Evolutionary conservation across 1,139 yeast genomes (phyloP).

Genomic region (Hansenula anomala): DNA sequence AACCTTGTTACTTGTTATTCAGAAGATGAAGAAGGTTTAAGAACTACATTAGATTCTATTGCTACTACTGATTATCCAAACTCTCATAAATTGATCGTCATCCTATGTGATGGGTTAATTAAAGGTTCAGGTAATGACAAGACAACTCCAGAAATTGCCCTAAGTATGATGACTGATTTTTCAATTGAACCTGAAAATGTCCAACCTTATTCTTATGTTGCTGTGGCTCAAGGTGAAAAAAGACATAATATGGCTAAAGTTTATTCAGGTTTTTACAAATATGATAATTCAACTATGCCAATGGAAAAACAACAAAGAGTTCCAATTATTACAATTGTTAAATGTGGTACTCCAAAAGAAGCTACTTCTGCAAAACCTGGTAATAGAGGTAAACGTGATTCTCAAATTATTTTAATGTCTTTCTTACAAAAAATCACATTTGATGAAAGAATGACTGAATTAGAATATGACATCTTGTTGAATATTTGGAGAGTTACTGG

Average conservation of each 20-base stretch:
- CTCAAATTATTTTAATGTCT: slow-evolving; percentile 91
- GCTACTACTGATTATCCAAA: slow-evolving; percentile 94
- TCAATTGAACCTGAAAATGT: slow-evolving; percentile 69
- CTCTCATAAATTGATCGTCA: slow-evolving; percentile 80
- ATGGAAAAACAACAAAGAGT: slow-evolving; percentile 82
- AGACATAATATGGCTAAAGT: slow-evolving; percentile 98
- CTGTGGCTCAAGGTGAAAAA: slow-evolving; percentile 88
- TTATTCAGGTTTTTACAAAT: slow-evolving; percentile 84
- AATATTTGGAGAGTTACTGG: slow-evolving; percentile 88
- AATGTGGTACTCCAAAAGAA: slow-evolving; percentile 92
- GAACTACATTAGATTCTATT: slow-evolving; percentile 85
- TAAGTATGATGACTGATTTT: slow-evolving; percentile 86
- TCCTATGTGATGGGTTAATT: slow-evolving; percentile 89
- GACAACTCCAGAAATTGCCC: slow-evolving; percentile 84
- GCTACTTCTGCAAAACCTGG: slow-evolving; percentile 83
- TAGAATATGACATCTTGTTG: slow-evolving; percentile 77
- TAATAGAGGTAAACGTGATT: slow-evolving; percentile 96
- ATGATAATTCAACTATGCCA: slow-evolving; percentile 69
- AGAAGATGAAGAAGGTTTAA: slow-evolving; percentile 80
- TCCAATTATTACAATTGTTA: slow-evolving; percentile 78
- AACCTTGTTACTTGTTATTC: slow-evolving; percentile 91
- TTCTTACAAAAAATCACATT: slow-evolving; percentile 88
- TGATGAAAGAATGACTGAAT: slow-evolving; percentile 95
- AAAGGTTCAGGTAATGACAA: slow-evolving; percentile 88
- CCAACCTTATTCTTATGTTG: slow-evolving; percentile 78